Evolutionary conservation across 192 early-diverging fungal genomes (phyloP).

Genomic region (Funneliformis mosseae): DNA sequence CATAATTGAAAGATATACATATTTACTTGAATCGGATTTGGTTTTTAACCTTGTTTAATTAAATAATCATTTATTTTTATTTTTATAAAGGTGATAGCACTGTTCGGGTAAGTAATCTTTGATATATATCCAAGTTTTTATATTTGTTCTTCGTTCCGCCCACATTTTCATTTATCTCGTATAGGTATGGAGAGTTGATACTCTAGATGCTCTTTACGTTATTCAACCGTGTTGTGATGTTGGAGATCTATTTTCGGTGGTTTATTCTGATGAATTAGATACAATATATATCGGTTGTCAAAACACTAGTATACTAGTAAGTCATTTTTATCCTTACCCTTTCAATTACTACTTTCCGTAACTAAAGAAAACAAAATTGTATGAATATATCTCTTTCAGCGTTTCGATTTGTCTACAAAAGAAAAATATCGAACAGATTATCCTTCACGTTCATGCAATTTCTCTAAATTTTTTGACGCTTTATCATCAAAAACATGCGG

Average conservation of each 20-base stretch:
- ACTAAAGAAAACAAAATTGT: background rate
- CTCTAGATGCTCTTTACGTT: constrained; percentile 60
- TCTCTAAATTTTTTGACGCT: constrained; percentile 39
- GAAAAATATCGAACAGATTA: constrained; percentile 29
- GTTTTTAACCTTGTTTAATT: background rate
- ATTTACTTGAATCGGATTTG: background rate
- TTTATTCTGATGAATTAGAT: constrained; percentile 55
- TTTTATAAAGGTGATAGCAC: constrained; percentile 66
- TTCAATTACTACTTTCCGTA: background rate
- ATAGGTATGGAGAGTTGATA: constrained; percentile 65
- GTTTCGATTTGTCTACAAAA: constrained; percentile 42
- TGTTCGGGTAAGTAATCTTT: constrained; percentile 49
- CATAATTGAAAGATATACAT: background rate
- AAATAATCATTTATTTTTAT: constrained; percentile 35
- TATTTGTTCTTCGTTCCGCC: background rate
- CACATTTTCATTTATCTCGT: background rate
- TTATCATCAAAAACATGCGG: background rate
- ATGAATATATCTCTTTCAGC: constrained; percentile 31
- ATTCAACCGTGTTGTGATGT: constrained; percentile 72
- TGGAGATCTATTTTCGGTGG: constrained; percentile 70
- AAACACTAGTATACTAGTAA: constrained; percentile 76
- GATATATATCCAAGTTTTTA: background rate
- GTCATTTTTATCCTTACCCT: constrained; percentile 17
- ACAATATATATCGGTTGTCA: constrained; percentile 73
- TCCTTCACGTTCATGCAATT: constrained; percentile 2